These are phyloP conservation scores for Lactifluus pinguis DNA, from an alignment of 768 basidiomycete genomes.

Conservation along the genomic window DNA sequence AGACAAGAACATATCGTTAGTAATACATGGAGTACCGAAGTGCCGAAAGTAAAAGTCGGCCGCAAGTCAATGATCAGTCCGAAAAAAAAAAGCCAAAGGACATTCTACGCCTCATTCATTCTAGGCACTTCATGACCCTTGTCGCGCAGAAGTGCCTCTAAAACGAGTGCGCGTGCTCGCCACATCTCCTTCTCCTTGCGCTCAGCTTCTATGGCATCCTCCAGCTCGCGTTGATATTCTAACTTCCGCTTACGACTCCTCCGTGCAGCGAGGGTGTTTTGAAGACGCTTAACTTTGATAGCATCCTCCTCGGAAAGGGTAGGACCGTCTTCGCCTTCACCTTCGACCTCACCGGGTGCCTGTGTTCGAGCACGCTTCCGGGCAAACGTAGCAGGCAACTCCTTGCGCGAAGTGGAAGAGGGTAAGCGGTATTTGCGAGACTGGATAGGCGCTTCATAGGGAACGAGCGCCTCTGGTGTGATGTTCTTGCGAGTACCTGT, in stretches of 20 bases:
- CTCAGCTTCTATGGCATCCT: constrained; percentile 44
- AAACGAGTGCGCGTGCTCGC: constrained; percentile 44
- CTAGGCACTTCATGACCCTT: constrained; percentile 51
- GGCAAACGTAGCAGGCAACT: constrained; percentile 62
- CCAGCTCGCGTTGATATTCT: constrained; percentile 56
- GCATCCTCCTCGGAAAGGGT: constrained; percentile 51
- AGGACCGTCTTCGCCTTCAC: constrained; percentile 39
- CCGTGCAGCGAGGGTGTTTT: constrained; percentile 82
- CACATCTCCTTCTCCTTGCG: constrained; percentile 53
- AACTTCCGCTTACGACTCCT: constrained; percentile 69
- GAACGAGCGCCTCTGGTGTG: constrained; percentile 53
- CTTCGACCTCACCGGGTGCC: constrained; percentile 30
- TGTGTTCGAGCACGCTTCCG: constrained; percentile 48
- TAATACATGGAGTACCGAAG: constrained; percentile 38
- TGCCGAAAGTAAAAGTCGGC: constrained; percentile 21
- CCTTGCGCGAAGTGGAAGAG: constrained; percentile 71
- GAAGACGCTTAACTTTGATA: constrained; percentile 68
- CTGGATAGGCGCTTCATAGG: constrained; percentile 74
- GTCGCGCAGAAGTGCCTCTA: constrained; percentile 43
- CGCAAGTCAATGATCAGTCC: constrained; percentile 19
- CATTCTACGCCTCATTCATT: constrained; percentile 29
- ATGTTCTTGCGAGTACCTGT: constrained; percentile 70
- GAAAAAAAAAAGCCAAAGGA: background rate
- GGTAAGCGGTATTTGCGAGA: constrained; percentile 62
- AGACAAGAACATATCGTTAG: background rate